A percentile compares a stretch with the other conserved stretches of the same genome.
phyloP scores from a whole-genome alignment of 2,329 filamentous ascomycete genomes.

The Aspergillus viridinutans region DNA sequence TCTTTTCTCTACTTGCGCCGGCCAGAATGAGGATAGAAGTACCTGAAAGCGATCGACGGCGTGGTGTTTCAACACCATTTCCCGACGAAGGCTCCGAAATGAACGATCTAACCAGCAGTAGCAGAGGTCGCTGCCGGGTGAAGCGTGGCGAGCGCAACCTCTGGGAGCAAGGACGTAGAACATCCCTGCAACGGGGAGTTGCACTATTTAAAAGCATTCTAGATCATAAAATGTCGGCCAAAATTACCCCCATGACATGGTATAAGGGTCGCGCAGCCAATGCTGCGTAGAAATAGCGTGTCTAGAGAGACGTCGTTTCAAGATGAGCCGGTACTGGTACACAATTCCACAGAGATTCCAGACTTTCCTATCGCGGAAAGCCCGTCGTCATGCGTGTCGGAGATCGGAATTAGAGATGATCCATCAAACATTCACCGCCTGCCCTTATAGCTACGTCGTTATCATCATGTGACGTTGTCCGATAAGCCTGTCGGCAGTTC shows the following conservation, averaged over 20 bases:
- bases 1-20: background rate
- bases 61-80: constrained; percentile 1
- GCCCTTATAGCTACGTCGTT: background rate
- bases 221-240: background rate
- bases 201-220: constrained; percentile 27
- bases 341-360: background rate
- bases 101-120: constrained; percentile 8
- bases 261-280: constrained; percentile 16
- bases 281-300: constrained; percentile 6
- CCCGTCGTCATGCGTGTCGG: constrained; percentile 7
- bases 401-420: constrained; percentile 9
- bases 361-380: constrained; percentile 18
- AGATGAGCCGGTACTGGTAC: background rate
- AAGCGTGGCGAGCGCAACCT: constrained; percentile 20
- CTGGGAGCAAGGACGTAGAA: constrained; percentile 22
- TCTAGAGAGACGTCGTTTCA: background rate
- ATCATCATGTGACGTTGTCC: constrained; percentile 7
- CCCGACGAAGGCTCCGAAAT: constrained; percentile 12
- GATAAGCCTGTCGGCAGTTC: background rate
- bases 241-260: constrained; percentile 19
- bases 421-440: constrained; percentile 13
- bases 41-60: constrained; percentile 27
- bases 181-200: constrained; percentile 29
- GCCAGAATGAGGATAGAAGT: constrained; percentile 1
- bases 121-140: constrained; percentile 12